Evolutionary conservation across 2,329 filamentous ascomycete species (phyloP), one percentile per base, ranked within the genome.

Genomic region (Pyricularia sp.): DNA sequence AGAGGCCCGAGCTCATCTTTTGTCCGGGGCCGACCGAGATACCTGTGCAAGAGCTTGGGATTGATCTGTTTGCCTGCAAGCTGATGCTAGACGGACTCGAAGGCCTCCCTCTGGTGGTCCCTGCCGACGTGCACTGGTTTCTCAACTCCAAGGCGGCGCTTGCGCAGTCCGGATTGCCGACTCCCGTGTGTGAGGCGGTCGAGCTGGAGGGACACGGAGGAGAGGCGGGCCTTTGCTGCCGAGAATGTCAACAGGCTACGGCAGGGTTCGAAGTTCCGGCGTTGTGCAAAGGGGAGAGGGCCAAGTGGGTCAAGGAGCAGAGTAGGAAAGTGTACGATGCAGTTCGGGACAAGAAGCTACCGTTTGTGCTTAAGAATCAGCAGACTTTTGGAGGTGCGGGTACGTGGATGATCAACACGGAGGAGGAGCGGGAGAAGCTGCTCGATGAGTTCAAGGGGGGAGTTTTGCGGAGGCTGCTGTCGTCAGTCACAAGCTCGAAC

Each of bases 281-380:
- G 7, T 64, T 61, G 3, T 80, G 77, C 68, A 71, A 68, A 1
- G 77, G 77, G 1, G 42, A 50, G 0, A 72, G 78, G 4, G 72
- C 75, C 0, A 64, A 65, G 3, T 80, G 78, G 78, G 67, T 79
- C 0, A 59, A 70, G 5, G 69, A 71, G 69, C 74, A 79, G 66
- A 75, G 72, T 58, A 50, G 64, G 14, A 69, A 69, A 30, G 70
- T 79, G n/a, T 71, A 76, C 5, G 68, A 70, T 1, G 71, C 72
- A 20, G 68, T 79, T 17, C 68, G 69, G 23, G 31, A 63, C 20
- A 72, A 75, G 4, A 69, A 70, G 0, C 66, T 78, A 0, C 78
- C 78, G 0, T 80, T 80, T n/a, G 77, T 79, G 1, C 69, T 79
- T 33, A 79, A 79, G 70, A 78, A 74, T 55, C 78, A 80, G 66